A percentile compares a stretch with the other conserved stretches of the same genome.
Conservation (phyloP, 352 stramenopile species). For the Pythium pyrilobum region DNA sequence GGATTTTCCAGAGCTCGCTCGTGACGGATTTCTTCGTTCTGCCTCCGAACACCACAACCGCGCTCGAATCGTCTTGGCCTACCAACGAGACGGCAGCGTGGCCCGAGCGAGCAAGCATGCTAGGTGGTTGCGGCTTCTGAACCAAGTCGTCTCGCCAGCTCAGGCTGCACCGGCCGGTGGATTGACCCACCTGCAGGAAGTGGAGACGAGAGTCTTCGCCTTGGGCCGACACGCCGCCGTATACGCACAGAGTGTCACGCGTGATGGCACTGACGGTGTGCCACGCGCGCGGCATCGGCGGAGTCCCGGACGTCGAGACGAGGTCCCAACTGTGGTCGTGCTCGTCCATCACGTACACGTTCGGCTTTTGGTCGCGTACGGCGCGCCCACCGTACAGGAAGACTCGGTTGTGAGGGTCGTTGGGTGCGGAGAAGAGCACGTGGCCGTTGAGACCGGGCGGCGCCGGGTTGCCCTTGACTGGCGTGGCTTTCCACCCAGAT, state of each 20-base stretch:
- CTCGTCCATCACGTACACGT: conserved; percentile 42
- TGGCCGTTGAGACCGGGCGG: conserved; percentile 62
- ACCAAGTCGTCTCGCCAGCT: conserved; percentile 3
- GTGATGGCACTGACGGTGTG: conserved; percentile 38
- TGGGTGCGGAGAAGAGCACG: conserved; percentile 33
- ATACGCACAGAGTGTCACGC: conserved; percentile 28
- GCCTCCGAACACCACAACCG: conserved; percentile 51
- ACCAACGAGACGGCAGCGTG: conserved; percentile 37
- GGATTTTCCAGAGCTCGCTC: conserved; percentile 28
- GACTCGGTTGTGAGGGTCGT: conserved; percentile 18
- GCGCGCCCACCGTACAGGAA: conserved; percentile 51
- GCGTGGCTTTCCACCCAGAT: conserved; percentile 35
- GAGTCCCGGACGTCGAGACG: conserved; percentile 16
- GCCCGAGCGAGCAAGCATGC: conserved; percentile 27
- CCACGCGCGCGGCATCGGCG: conserved; percentile 50
- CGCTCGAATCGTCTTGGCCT: background rate
- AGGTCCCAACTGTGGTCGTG: conserved; percentile 48
- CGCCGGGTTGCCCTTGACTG: conserved; percentile 61
- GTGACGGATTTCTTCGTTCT: conserved; percentile 58
- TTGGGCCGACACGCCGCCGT: conserved; percentile 52
- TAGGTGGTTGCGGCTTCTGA: background rate
- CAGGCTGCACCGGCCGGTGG: background rate
- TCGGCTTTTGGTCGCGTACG: conserved; percentile 48
- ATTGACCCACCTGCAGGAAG: conserved; percentile 18
- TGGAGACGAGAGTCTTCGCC: conserved; percentile 48